Evolutionary conservation across 1,139 yeast species (phyloP).

Genomic region (Yamadazyma conglobata): DNA sequence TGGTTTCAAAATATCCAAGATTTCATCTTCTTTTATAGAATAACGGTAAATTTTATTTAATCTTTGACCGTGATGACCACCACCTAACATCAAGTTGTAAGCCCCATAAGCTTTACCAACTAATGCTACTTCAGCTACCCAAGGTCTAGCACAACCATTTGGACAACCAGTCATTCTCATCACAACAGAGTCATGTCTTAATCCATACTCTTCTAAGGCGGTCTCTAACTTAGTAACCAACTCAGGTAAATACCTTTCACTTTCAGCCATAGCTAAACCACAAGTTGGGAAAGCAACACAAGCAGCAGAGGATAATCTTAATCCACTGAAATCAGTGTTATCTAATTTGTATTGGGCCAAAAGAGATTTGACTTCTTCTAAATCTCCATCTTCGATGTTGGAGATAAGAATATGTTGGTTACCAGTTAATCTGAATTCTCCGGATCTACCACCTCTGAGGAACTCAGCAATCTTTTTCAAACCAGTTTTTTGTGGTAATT

Average conservation of each 20-base stretch:
- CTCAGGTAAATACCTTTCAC: conserved; percentile 89
- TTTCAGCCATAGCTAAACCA: conserved; percentile 98
- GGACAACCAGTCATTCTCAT: conserved; percentile 99
- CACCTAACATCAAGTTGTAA: conserved; percentile 92
- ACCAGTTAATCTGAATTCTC: conserved; percentile 92
- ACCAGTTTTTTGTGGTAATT: conserved; percentile 87
- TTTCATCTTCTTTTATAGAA: conserved; percentile 88
- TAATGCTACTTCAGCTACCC: conserved; percentile 94
- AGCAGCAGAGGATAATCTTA: conserved; percentile 88
- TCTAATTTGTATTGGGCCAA: conserved; percentile 77
- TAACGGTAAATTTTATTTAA: conserved; percentile 86
- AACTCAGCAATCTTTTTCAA: conserved; percentile 72
- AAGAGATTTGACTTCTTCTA: conserved; percentile 58
- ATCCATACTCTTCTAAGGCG: conserved; percentile 84
- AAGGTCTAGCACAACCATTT: conserved; percentile 97
- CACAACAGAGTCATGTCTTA: conserved; percentile 90
- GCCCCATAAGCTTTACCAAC: conserved; percentile 96
- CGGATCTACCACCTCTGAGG: conserved; percentile 52
- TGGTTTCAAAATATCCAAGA: conserved; percentile 71
- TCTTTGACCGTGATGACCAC: conserved; percentile 93
- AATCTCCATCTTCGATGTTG: conserved; percentile 65
- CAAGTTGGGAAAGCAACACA: conserved; percentile 99
- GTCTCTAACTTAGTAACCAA: conserved; percentile 78
- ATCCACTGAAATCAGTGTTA: conserved; percentile 77
- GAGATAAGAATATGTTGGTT: conserved; percentile 88